Evolutionary conservation across 1,139 yeast genomes (phyloP), one percentile per base, ranked within the genome.

Genomic region (Meyerozyma guilliermondii): DNA sequence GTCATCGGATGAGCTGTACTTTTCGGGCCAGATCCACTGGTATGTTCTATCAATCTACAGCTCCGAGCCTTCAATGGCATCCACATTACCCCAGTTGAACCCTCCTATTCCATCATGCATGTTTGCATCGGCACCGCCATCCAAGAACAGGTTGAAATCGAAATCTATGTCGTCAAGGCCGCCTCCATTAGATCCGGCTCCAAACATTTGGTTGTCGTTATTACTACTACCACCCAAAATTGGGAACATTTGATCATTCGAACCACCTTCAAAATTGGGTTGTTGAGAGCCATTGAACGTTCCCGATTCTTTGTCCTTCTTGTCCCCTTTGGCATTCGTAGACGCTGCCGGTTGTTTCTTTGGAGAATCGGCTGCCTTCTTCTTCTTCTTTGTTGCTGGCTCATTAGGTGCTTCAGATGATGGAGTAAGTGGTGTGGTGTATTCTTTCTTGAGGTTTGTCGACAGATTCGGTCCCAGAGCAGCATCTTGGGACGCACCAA

Each of bases 11-110:
- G 28, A 4, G 7, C 28, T 26, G 28, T 26, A 26, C 5, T 3
- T 26, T 26, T 26, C 11, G 13, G 3, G 11, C 33, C 33, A 29
- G 33, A 29, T 29, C 33, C 16, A 29, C 33, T 29, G 33, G 33
- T 5, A 29, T 13, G 5, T 29, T 29, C 28, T 13, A 33, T 20
- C 24, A 17, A 9, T 18, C 23, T 33, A 33, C 36, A 33, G 36
- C 20, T 56, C 65, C n/a, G 55, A 67, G 38, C 67, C 66, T 49
- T 72, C 78, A 40, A 71, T 68, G 4, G 76, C 70, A 51, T 71
- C 78, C 18, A 71, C 78, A 43, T 72, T 76, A n/a, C 74, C 76
- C 83, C 83, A 78, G 50, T 65, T 71, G 53, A 76, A 75, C 11
- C 71, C 75, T 35, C 63, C 68, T 27, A 70, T 66, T 14, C 66